phyloP scores from a whole-genome alignment of 179 eudicot genomes.

The Corrigiola litoralis region DNA sequence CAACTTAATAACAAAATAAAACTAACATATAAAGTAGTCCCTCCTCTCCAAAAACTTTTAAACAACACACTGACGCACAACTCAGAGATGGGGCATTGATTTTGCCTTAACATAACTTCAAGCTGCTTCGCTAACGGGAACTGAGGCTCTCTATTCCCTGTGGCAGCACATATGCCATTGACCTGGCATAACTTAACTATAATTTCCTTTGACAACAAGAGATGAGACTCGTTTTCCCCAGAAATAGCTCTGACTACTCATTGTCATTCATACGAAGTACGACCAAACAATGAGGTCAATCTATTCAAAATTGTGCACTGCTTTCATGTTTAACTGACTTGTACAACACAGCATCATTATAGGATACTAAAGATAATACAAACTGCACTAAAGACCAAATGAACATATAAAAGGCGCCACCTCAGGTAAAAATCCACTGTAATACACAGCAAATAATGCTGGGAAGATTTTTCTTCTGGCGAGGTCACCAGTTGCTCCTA shows the following conservation, averaged over 20 bases:
- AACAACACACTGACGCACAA: too few species aligned
- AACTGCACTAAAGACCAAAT: not conserved
- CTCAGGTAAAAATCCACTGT: conserved; percentile 39
- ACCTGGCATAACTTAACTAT: too few species aligned
- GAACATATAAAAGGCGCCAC: conserved; percentile 12
- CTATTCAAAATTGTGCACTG: not conserved
- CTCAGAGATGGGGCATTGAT: too few species aligned
- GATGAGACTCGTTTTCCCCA: not conserved
- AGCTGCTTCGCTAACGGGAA: too few species aligned
- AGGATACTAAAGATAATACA: not conserved
- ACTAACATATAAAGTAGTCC: too few species aligned
- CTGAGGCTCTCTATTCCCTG: too few species aligned
- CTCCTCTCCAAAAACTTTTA: too few species aligned
- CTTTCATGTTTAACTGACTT: not conserved
- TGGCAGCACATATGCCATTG: too few species aligned
- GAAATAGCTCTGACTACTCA: not conserved
- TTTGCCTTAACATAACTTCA: too few species aligned
- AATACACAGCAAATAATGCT: conserved; percentile 33
- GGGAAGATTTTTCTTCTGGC: conserved; percentile 34
- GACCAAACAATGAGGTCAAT: not conserved
- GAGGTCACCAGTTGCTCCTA: conserved; percentile 35
- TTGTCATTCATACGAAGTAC: not conserved
- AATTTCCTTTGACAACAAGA: not conserved
- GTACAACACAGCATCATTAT: not conserved
- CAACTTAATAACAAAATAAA: too few species aligned